phyloP scores from a whole-genome alignment of 2,329 filamentous ascomycete species.

The Cladorrhinum sp. region DNA sequence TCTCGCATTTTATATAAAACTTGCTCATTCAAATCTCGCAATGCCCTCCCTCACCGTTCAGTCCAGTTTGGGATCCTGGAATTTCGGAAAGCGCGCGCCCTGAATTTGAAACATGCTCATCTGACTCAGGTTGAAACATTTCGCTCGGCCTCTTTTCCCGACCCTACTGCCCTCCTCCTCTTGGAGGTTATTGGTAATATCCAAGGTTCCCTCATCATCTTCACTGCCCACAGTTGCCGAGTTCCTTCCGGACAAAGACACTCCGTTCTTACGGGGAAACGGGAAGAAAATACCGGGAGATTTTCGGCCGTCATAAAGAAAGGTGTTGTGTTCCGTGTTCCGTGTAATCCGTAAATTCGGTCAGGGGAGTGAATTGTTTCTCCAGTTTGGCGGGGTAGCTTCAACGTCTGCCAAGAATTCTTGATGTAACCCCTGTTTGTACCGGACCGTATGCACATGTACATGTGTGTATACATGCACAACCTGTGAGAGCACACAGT shows the following conservation, averaged over 20 bases:
- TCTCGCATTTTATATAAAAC: background rate
- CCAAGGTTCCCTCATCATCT: background rate
- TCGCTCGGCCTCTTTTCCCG: background rate
- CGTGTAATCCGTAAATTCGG: background rate
- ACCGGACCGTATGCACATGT: no score
- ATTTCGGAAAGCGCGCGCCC: background rate
- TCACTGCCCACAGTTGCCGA: background rate
- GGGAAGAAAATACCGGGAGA: background rate
- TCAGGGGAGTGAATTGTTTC: background rate
- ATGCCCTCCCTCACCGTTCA: background rate
- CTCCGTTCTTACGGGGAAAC: constrained; percentile 5
- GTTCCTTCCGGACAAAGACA: constrained; percentile 13
- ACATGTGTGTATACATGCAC: no score
- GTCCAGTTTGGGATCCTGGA: background rate
- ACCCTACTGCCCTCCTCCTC: background rate
- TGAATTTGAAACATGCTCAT: constrained; percentile 23
- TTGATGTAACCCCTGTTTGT: background rate
- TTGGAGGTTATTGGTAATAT: background rate
- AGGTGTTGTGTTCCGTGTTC: background rate
- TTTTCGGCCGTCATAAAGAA: background rate
- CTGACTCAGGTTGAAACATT: constrained; percentile 12
- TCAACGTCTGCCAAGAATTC: background rate
- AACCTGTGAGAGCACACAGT: no score
- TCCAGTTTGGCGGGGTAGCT: background rate
- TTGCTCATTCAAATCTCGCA: background rate